A percentile compares a stretch with the other conserved stretches of the same genome.
Conservation (phyloP, 148 eudicot species). For the Amaranthus cruentus region DNA sequence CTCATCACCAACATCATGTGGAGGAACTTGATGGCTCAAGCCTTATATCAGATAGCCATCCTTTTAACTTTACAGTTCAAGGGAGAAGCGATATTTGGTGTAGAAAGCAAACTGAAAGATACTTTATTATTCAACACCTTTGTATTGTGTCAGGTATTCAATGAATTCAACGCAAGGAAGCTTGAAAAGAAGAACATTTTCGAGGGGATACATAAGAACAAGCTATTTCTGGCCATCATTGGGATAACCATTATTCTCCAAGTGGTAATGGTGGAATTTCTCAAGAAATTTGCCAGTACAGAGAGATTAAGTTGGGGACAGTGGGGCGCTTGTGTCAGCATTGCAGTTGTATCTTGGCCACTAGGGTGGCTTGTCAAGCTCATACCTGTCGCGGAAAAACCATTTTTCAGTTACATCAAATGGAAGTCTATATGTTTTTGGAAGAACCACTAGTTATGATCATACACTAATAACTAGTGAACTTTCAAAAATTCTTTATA, state of each 20-base stretch:
- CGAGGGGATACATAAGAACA: constrained; percentile 28
- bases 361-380: constrained; percentile 30
- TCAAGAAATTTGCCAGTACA: constrained; percentile 30
- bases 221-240: constrained; percentile 26
- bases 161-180: constrained; percentile 33
- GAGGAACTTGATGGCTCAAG: constrained; percentile 32
- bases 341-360: constrained; percentile 29
- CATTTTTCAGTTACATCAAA: constrained; percentile 29
- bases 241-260: constrained; percentile 23
- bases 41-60: constrained; percentile 24
- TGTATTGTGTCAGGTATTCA: constrained; percentile 32
- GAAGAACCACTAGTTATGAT: constrained; percentile 12
- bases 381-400: constrained; percentile 27
- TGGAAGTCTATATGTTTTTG: constrained; percentile 9
- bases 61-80: constrained; percentile 29
- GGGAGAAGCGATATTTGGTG: constrained; percentile 19
- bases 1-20: constrained; percentile 34
- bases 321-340: constrained; percentile 30
- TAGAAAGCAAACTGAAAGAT: constrained; percentile 23
- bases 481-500: neutral
- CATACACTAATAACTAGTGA: neutral
- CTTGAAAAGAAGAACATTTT: constrained; percentile 34
- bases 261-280: constrained; percentile 37
- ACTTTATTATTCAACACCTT: constrained; percentile 31
- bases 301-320: constrained; percentile 33